Conservation (phyloP, 1,284 basidiomycete species). For the Thecaphora thlaspeos region DNA sequence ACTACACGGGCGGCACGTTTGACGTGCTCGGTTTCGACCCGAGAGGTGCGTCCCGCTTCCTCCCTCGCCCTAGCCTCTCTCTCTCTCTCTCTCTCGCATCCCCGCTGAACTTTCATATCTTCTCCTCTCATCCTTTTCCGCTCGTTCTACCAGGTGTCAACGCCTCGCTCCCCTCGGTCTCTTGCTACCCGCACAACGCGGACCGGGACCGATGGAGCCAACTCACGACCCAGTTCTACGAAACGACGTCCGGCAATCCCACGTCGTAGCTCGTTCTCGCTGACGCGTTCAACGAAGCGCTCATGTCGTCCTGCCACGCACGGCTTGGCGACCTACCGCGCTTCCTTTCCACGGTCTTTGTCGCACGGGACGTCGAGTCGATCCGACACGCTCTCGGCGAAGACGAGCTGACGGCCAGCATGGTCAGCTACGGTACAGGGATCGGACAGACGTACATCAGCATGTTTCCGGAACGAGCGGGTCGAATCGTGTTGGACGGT, state of each 20-base stretch:
- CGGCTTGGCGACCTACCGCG: constrained; percentile 16
- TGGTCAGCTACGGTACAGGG: constrained; percentile 32
- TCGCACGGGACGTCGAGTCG: constrained; percentile 24
- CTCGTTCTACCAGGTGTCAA: no score
- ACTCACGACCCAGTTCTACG: constrained; percentile 5
- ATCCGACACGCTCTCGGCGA: constrained; percentile 25
- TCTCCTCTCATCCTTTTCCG: no score
- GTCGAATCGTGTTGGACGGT: constrained; percentile 23
- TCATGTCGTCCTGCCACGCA: constrained; percentile 12
- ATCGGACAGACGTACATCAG: constrained; percentile 30
- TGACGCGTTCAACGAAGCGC: constrained; percentile 18
- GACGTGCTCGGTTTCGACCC: constrained; percentile 37
- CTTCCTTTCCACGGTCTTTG: constrained; percentile 29
- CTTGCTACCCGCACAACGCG: constrained; percentile 27
- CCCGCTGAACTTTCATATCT: no score
- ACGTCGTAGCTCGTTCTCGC: constrained; percentile 3
- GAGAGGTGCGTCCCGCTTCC: no score
- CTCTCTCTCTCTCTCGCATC: no score
- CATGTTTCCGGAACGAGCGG: constrained; percentile 27
- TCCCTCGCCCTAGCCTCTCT: no score
- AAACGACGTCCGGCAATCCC: constrained; percentile 1
- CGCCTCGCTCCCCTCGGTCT: constrained; percentile 15
- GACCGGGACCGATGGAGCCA: constrained; percentile 29
- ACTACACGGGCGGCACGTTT: constrained; percentile 13
- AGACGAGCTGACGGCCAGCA: constrained; percentile 15